These are phyloP conservation scores for Plasmopara halstedii DNA, from an alignment of 352 stramenopile genomes.

Conservation along the genomic window DNA sequence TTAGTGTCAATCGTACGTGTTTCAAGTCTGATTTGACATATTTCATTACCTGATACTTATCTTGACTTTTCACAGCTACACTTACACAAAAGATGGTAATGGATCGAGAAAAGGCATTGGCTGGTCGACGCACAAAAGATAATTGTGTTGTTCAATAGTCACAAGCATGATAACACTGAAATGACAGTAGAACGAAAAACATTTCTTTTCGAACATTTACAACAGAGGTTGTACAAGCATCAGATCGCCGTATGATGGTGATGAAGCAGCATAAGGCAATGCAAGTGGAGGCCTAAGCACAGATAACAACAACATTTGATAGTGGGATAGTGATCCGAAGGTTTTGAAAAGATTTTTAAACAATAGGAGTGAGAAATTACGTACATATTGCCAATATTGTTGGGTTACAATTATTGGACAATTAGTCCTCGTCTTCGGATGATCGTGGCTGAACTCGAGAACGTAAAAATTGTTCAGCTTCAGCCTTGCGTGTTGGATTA, in stretches of 20 bases:
- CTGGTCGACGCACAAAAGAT: conserved; percentile 64
- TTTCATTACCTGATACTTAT: conserved; percentile 2
- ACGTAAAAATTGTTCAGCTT: conserved; percentile 69
- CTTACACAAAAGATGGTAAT: conserved; percentile 75
- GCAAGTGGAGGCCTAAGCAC: neutral
- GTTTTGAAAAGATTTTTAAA: conserved; percentile 6
- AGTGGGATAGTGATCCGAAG: conserved; percentile 24
- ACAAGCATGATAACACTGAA: neutral
- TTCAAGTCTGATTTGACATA: neutral
- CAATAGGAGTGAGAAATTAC: neutral
- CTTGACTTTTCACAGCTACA: conserved; percentile 28
- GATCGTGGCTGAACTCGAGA: conserved; percentile 39
- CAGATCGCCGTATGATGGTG: no score
- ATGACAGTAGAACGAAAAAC: conserved; percentile 17
- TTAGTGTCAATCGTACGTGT: conserved; percentile 79
- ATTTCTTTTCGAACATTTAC: conserved; percentile 32
- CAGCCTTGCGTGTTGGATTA: conserved; percentile 56
- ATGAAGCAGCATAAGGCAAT: neutral
- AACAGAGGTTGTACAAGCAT: conserved; percentile 38
- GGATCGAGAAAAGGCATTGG: conserved; percentile 70
- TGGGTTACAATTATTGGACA: neutral
- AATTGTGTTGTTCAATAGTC: conserved; percentile 74
- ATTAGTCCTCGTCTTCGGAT: conserved; percentile 8
- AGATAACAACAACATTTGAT: neutral
- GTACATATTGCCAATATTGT: neutral